Evolutionary conservation across 306 rosid genomes (phyloP).

Genomic region (Dryas alaskensis): DNA sequence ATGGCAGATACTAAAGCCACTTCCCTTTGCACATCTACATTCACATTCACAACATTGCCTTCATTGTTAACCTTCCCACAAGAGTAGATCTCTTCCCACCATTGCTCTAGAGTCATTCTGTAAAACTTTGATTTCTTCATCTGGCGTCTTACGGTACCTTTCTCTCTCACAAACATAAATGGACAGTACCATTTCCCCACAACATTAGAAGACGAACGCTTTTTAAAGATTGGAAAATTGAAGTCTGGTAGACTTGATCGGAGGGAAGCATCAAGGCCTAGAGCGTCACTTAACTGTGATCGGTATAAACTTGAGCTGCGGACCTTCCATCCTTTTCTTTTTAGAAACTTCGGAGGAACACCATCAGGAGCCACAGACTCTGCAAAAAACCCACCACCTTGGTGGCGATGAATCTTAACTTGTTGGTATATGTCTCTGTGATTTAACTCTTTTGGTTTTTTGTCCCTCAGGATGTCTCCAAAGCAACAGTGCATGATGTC

Average conservation of each 20-base stretch:
- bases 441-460: slow-evolving; percentile 57
- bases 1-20: slow-evolving; percentile 45
- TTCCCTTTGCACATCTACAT: slow-evolving; percentile 58
- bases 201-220: slow-evolving; percentile 42
- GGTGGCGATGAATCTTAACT: slow-evolving; percentile 60
- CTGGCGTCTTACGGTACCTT: slow-evolving; percentile 35
- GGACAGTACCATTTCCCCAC: slow-evolving; percentile 86
- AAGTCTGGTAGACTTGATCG: slow-evolving; percentile 56
- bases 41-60: slow-evolving; percentile 40
- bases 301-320: slow-evolving; percentile 44
- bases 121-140: slow-evolving; percentile 63
- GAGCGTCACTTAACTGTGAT: slow-evolving; percentile 51
- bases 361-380: slow-evolving; percentile 71
- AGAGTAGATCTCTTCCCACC: slow-evolving; percentile 76
- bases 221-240: slow-evolving; percentile 51
- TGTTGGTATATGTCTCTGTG: slow-evolving; percentile 67
- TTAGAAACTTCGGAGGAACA: slow-evolving; percentile 64
- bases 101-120: slow-evolving; percentile 65
- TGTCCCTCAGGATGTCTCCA: slow-evolving; percentile 51
- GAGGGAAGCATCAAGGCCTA: slow-evolving; percentile 52
- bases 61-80: slow-evolving; percentile 38
- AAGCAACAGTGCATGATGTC: slow-evolving; percentile 71
- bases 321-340: slow-evolving; percentile 73
- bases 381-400: slow-evolving; percentile 67
- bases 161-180: slow-evolving; percentile 68